Percentiles rank a stretch among this genome's conserved stretches.
Evolutionary conservation across 768 basidiomycete species (phyloP).

Genomic region (Epithele typhae): DNA sequence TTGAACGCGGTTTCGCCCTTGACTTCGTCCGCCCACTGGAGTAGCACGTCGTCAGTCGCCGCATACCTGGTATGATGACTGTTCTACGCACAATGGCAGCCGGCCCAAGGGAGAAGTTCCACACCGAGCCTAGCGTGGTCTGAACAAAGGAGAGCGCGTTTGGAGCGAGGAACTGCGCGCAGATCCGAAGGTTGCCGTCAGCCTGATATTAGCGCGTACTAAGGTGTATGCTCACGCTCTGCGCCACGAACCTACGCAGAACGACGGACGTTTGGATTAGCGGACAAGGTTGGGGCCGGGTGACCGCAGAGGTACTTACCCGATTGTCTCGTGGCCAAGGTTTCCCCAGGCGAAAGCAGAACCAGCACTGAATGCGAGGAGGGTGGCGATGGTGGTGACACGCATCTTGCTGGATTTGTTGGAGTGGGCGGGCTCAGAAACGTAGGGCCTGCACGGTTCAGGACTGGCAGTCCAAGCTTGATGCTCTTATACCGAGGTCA

Average conservation of each 20-base stretch:
- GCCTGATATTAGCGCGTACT: too few species aligned
- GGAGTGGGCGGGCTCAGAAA: background rate
- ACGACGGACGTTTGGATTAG: too few species aligned
- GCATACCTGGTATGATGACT: background rate
- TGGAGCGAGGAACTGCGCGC: conserved; percentile 45
- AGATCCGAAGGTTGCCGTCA: too few species aligned
- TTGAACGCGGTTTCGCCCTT: conserved; percentile 30
- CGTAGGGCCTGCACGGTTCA: too few species aligned
- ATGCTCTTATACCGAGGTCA: background rate
- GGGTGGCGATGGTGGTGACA: background rate
- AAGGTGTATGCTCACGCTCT: conserved; percentile 4
- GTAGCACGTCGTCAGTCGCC: background rate
- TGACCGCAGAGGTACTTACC: conserved; percentile 9
- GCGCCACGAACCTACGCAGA: conserved; percentile 5
- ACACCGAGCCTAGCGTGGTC: conserved; percentile 37
- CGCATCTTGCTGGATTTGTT: background rate
- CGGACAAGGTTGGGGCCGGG: too few species aligned
- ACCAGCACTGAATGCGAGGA: conserved; percentile 1
- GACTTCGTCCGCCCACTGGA: conserved; percentile 48
- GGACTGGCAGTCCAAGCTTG: background rate
- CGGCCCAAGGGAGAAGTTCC: conserved; percentile 41
- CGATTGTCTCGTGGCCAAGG: conserved; percentile 20
- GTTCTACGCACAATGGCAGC: conserved; percentile 41
- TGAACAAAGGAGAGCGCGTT: conserved; percentile 44
- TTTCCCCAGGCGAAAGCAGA: conserved; percentile 17